These are phyloP conservation scores for Apiospora arundinis DNA, from an alignment of 2,329 filamentous ascomycete genomes.

Conservation along the genomic window DNA sequence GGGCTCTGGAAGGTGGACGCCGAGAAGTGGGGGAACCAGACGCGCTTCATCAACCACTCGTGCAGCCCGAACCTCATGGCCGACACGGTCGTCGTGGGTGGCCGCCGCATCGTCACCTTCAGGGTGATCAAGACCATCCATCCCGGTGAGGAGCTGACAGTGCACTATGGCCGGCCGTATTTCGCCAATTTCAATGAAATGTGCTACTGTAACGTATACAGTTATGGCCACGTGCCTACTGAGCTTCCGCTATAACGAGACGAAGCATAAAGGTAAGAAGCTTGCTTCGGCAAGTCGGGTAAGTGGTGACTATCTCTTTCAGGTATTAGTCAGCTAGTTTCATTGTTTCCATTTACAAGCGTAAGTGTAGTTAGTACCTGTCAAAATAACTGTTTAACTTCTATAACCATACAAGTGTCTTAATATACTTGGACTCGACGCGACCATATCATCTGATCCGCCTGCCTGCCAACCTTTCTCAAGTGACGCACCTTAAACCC, in stretches of 20 bases:
- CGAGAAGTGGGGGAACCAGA: background rate
- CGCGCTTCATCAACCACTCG: slow-evolving; percentile 19
- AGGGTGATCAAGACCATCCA: background rate
- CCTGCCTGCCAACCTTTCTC: no score
- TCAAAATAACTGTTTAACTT: background rate
- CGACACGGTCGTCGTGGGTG: background rate
- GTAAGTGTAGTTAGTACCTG: no score
- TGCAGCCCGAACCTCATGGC: background rate
- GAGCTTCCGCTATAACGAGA: no score
- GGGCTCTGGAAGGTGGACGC: background rate
- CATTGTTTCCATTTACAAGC: background rate
- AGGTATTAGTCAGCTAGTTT: background rate
- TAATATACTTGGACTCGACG: no score
- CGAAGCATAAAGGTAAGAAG: background rate
- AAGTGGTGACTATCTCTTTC: no score
- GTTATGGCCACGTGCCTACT: no score
- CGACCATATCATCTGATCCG: no score
- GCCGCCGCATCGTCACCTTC: slow-evolving; percentile 2
- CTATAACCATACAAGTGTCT: no score
- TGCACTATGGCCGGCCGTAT: background rate
- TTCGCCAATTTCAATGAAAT: background rate
- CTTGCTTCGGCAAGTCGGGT: background rate
- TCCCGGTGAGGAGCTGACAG: background rate
- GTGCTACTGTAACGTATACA: background rate
- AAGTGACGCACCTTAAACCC: no score